Evolutionary conservation across 805 yeast genomes (phyloP), one percentile per base, ranked within the genome.

Genomic region (Saccharomyces jurei): DNA sequence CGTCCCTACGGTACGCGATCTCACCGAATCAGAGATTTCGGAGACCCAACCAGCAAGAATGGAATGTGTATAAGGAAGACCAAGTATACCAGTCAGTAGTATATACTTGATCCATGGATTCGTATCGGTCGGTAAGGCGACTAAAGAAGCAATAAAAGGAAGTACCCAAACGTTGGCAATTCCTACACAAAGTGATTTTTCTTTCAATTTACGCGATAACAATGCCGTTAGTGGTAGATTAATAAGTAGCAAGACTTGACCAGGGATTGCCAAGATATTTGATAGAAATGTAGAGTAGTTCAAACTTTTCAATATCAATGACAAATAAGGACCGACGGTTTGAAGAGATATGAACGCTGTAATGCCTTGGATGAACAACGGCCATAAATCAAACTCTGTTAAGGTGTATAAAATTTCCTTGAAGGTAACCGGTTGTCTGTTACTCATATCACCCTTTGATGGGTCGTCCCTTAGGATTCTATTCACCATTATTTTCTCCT

Each of bases 391-490:
- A 60, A 71, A 80, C 61, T 83, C 86, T 2, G 52, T 41, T 9
- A 80, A 49, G 4, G 81, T 69, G 26, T 66, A 57, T 62, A 68
- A 65, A 27, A 83, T 53, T 63, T 66, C 67, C 50, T 61, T 70
- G 6, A 68, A 59, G 3, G 73, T 67, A n/a, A 82, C 56, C 1
- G 81, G 79, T 60, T 80, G 79, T 60, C 85, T 72, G 62, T 83
- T 82, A 63, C 82, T 74, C 86, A 82, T 81, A 57, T 81, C 85
- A 26, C 86, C 86, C 71, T 79, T 79, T 10, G 76, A 61, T 25
- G 87, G 87, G 61, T 83, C 88, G 63, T 83, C 87, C 59, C 86
- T 70, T 51, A 83, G 66, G 1, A 83, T 74, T 56, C 81, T 72
- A 63, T 82, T 82, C 51, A 81, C 85, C 30, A 81, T 70, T 53